Evolutionary conservation across 352 stramenopile species (phyloP), one percentile per base, ranked within the genome.

Genomic region (Pythium insidiosum): DNA sequence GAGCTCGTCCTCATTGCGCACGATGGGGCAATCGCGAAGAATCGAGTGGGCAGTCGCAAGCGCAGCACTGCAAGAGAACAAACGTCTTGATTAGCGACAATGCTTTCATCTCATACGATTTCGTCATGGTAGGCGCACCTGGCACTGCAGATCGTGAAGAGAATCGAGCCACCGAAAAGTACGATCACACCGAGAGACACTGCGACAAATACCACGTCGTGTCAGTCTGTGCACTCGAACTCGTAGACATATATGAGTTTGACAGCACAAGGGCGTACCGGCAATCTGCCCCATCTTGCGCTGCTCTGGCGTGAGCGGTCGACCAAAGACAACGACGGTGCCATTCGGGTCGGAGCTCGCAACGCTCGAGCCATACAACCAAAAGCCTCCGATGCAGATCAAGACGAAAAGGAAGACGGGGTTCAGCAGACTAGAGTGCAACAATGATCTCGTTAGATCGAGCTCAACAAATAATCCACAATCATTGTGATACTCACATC

Each of bases 381-480:
- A 93, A 30, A 87, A 88, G 34, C 68, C 80, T 16, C 51, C 69
- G 34, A 93, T 36, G 50, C 80, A 93, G 41, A 93, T 90, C 25
- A 93, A 63, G 18, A 88, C 75, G 61, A 93, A 93, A 9, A 93
- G 61, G 49, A 93, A 93, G 46, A 93, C 76, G 48, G 80, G 80
- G 53, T 93, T 93, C 35, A 93, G 43, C 43, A 92, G 35, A 38
- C 76, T 92, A 57, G 47, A 22, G 35, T 9, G 2, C 28, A 33
- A 25, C 43, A 42, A 39, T 10, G 9, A 44, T 34, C 6, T n/a
- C 30, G 25, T 74, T 48, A 70, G 70, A 43, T 86, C 85, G 26
- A 85, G 38, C 44, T 84, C 20, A 31, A 61, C 84, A 61, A 23
- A 52, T 18, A 48, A 5, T 1, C 21, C 25, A 5, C 21, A 10